A percentile compares a stretch with the other conserved stretches of the same genome.
Evolutionary conservation across 202 grass and related monocot genomes (phyloP).

Genomic region (Schoenoplectus tabernaemontani): DNA sequence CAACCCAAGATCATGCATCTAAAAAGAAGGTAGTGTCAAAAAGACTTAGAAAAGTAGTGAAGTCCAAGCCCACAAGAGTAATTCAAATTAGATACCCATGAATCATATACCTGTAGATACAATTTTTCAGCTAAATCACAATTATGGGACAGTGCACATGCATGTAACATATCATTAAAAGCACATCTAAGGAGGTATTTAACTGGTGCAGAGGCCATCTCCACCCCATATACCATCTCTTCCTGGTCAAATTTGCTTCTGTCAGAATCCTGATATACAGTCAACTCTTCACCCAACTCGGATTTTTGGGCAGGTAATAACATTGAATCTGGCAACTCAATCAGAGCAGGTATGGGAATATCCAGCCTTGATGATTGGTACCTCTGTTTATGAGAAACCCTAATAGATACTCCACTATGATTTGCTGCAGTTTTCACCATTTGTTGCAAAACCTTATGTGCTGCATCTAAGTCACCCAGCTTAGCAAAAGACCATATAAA

Average conservation of each 20-base stretch:
- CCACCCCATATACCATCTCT: conserved; percentile 22
- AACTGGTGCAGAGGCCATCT: conserved; percentile 31
- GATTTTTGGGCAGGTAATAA: conserved; percentile 27
- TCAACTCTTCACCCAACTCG: conserved; percentile 25
- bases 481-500: conserved; percentile 51
- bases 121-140: conserved; percentile 56
- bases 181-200: conserved; percentile 49
- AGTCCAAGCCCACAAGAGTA: not conserved
- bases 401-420: conserved; percentile 30
- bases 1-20: conserved; percentile 75
- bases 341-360: conserved; percentile 62
- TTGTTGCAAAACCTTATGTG: conserved; percentile 50
- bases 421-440: conserved; percentile 45
- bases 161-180: conserved; percentile 78
- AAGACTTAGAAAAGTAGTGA: conserved; percentile 4
- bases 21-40: not conserved
- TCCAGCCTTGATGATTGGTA: conserved; percentile 56
- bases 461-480: conserved; percentile 69
- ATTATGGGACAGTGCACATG: conserved; percentile 33
- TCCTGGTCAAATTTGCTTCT: conserved; percentile 22
- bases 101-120: conserved; percentile 64
- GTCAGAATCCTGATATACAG: conserved; percentile 23
- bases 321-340: conserved; percentile 27
- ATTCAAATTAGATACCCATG: not conserved
- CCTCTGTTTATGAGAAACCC: conserved; percentile 41